Evolutionary conservation across 1,139 yeast genomes (phyloP), one percentile per base, ranked within the genome.

Genomic region (Arxiozyma heterogenica): DNA sequence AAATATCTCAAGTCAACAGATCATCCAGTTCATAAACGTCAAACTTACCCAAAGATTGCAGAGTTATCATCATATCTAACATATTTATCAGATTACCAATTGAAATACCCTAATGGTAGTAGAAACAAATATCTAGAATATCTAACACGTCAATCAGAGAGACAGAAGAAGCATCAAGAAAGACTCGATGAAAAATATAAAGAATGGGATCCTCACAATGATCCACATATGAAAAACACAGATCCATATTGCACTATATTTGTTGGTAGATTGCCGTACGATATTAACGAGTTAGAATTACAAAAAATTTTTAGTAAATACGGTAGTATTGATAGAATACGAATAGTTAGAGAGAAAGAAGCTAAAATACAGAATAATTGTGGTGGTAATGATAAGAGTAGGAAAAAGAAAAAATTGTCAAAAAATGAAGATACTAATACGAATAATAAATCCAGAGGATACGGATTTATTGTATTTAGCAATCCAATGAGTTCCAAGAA

Each of bases 181-280:
- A 63, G 45, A 41, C 17, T 54, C 27, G 45, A 48, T 15, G 41
- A 47, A 5, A 52, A 41, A 44, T 43, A 44, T 22, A 20, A 20
- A 12, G 74, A 63, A 64, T 90, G 77, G 89, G 75, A 75, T 59
- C 91, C 81, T 34, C 73, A 61, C 50, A 70, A 64, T 42, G 95
- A 88, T 63, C 77, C 80, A 7, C 81, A 84, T 52, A 74, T 83
- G 27, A 74, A 77, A 58, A 84, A 86, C 11, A 64, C 69, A 3
- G 95, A 90, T 63, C 95, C 97, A 0, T 83, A 77, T 64, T 75
- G 76, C 56, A 91, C 98, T 0, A 77, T 93, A 1, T 90, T 93
- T 64, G 77, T 93, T 2, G 84, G 86, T 0, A 73, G 97, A 53
- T 69, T 91, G 53, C 80, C 81, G 51, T 90, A 86, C 64, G 71